These are phyloP conservation scores for Pisolithus microcarpus DNA, from an alignment of 768 basidiomycete genomes.

Conservation along the genomic window DNA sequence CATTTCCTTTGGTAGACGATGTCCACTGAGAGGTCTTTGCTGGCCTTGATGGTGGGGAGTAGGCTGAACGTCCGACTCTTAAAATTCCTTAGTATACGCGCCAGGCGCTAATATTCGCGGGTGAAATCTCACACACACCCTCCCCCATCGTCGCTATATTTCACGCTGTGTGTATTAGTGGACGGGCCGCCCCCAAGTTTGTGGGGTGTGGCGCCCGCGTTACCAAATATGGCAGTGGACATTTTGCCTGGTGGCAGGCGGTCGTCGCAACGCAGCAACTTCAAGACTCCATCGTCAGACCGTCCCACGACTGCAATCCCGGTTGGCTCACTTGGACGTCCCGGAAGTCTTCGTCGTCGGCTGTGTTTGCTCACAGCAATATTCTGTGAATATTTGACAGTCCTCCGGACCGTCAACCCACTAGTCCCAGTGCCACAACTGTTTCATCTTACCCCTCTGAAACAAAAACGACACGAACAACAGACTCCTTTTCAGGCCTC, in stretches of 20 bases:
- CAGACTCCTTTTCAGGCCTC: background rate
- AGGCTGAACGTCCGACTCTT: too few species aligned
- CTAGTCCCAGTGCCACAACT: conserved; percentile 7
- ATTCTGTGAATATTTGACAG: background rate
- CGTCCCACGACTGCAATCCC: conserved; percentile 6
- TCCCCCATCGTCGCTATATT: too few species aligned
- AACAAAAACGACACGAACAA: background rate
- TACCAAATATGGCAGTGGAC: conserved; percentile 17
- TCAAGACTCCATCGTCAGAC: conserved; percentile 21
- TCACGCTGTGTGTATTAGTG: background rate
- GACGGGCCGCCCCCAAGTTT: background rate
- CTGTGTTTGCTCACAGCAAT: background rate
- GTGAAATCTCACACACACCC: too few species aligned
- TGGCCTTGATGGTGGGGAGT: too few species aligned
- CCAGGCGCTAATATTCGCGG: background rate
- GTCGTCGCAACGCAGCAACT: conserved; percentile 26
- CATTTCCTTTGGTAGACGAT: too few species aligned
- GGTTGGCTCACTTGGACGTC: conserved; percentile 1
- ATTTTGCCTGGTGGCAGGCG: conserved; percentile 15
- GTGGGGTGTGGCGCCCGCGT: conserved; percentile 1
- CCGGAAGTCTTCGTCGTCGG: background rate
- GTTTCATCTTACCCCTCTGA: background rate
- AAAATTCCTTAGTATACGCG: too few species aligned
- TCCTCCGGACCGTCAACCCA: conserved; percentile 3
- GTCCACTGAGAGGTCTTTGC: too few species aligned